Percentiles rank a stretch among this genome's conserved stretches.
Conservation (phyloP, 2,329 filamentous ascomycete genomes). For the Clarireedia monteithiana region DNA sequence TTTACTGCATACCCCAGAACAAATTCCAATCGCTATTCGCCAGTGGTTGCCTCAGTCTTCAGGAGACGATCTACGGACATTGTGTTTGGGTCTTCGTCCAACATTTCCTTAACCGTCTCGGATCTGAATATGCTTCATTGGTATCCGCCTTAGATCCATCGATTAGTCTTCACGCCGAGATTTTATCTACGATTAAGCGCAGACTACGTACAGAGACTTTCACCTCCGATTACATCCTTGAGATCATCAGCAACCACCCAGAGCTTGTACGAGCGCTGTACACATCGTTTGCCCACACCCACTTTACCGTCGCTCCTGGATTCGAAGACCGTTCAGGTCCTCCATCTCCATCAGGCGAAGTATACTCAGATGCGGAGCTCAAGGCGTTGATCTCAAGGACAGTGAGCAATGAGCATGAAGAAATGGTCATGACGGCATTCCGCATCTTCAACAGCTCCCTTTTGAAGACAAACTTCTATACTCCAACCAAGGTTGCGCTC, state of each 20-base stretch:
- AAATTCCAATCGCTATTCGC: conserved; percentile 89
- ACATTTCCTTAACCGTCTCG: conserved; percentile 91
- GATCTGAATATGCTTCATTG: conserved; percentile 83
- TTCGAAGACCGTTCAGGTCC: conserved; percentile 45
- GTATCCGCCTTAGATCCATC: conserved; percentile 70
- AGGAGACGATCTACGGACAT: conserved; percentile 96
- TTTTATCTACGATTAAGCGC: conserved; percentile 91
- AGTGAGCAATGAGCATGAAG: conserved; percentile 88
- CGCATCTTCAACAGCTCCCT: conserved; percentile 89
- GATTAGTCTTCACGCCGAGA: conserved; percentile 73
- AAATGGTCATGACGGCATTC: conserved; percentile 97
- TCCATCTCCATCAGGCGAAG: conserved; percentile 51
- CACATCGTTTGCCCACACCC: conserved; percentile 81
- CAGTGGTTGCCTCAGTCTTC: conserved; percentile 76
- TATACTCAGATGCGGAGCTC: conserved; percentile 67
- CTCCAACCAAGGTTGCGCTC: conserved; percentile 93
- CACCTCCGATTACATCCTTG: conserved; percentile 93
- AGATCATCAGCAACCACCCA: conserved; percentile 91
- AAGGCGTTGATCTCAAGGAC: conserved; percentile 71
- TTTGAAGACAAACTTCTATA: conserved; percentile 91
- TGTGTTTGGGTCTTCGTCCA: conserved; percentile 97
- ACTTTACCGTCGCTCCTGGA: conserved; percentile 52
- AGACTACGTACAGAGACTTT: conserved; percentile 94
- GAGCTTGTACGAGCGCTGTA: conserved; percentile 82
- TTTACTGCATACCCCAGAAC: conserved; percentile 98